Conservation (phyloP, 1,139 yeast species). For the Protomyces pachydermus region DNA sequence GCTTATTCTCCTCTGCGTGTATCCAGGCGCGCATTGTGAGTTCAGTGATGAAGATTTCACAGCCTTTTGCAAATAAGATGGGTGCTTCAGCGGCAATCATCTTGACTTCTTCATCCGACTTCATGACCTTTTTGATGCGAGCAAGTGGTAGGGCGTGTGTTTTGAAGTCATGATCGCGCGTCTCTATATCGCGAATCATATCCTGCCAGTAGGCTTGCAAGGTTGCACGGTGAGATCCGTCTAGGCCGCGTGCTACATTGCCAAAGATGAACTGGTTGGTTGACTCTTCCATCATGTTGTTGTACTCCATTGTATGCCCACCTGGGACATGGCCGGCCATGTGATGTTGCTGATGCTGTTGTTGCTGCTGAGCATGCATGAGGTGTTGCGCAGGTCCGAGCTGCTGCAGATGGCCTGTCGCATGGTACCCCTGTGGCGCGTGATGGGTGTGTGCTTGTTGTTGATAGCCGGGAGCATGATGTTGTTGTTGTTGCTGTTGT, state of each 20-base stretch:
- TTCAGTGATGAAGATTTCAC: slow-evolving; percentile 94
- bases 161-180: slow-evolving; percentile 84
- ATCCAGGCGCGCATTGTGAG: slow-evolving; percentile 98
- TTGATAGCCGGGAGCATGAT: not conserved
- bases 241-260: slow-evolving; percentile 89
- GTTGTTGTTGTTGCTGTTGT: not conserved
- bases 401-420: not conserved
- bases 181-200: slow-evolving; percentile 83
- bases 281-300: not conserved
- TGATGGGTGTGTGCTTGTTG: not conserved
- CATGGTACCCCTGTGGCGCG: not conserved
- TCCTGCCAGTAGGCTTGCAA: slow-evolving; percentile 98
- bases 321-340: not conserved
- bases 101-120: slow-evolving; percentile 92
- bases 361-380: not conserved
- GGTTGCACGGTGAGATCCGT: slow-evolving; percentile 73
- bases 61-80: slow-evolving; percentile 91
- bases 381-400: not conserved
- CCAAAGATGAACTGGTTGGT: slow-evolving; percentile 46
- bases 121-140: slow-evolving; percentile 88
- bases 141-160: slow-evolving; percentile 93
- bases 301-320: not conserved
- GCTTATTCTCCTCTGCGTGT: slow-evolving; percentile 91
- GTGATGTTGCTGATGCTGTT: not conserved
- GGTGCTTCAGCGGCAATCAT: slow-evolving; percentile 99